These are phyloP conservation scores for Neurospora sp. DNA, from an alignment of 495 filamentous ascomycete genomes.

Conservation along the genomic window DNA sequence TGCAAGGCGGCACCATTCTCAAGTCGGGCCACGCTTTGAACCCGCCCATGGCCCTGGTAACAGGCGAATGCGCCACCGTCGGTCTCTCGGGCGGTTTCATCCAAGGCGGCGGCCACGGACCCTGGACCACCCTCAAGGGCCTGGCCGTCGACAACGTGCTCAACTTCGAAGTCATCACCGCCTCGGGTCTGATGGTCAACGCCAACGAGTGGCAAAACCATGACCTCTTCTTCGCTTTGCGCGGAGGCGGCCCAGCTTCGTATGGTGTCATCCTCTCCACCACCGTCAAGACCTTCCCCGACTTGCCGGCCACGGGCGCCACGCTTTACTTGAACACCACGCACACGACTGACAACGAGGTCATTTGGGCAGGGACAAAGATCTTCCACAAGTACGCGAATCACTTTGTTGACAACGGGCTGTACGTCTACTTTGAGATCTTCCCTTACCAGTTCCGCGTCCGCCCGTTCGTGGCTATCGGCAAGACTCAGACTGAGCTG, in stretches of 20 bases:
- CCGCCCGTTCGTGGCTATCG: slow-evolving; percentile 28
- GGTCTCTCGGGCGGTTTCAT: slow-evolving; percentile 41
- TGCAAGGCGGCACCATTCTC: slow-evolving; percentile 40
- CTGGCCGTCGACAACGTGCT: slow-evolving; percentile 47
- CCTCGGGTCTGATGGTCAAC: slow-evolving; percentile 40
- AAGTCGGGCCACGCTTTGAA: slow-evolving; percentile 30
- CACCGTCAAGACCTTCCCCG: slow-evolving; percentile 36
- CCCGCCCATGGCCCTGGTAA: slow-evolving; percentile 34
- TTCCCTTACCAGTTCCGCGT: slow-evolving; percentile 12
- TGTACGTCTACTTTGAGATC: slow-evolving; percentile 34
- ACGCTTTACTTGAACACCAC: slow-evolving; percentile 22
- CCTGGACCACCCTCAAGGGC: slow-evolving; percentile 46
- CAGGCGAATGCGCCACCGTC: slow-evolving; percentile 40
- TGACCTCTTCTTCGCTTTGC: slow-evolving; percentile 51
- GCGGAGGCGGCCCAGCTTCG: slow-evolving; percentile 43
- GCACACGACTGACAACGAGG: slow-evolving; percentile 17
- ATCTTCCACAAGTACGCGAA: slow-evolving; percentile 38
- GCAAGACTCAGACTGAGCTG: slow-evolving; percentile 21
- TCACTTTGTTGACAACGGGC: slow-evolving; percentile 32
- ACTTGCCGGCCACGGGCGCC: slow-evolving; percentile 19
- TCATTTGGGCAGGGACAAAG: slow-evolving; percentile 35
- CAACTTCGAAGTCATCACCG: slow-evolving; percentile 43
- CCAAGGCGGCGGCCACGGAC: slow-evolving; percentile 55
- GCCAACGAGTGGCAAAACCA: slow-evolving; percentile 37
- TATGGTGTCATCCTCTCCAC: slow-evolving; percentile 46